phyloP scores from a whole-genome alignment of 345 rosid species.

The Syzygium aromaticum region DNA sequence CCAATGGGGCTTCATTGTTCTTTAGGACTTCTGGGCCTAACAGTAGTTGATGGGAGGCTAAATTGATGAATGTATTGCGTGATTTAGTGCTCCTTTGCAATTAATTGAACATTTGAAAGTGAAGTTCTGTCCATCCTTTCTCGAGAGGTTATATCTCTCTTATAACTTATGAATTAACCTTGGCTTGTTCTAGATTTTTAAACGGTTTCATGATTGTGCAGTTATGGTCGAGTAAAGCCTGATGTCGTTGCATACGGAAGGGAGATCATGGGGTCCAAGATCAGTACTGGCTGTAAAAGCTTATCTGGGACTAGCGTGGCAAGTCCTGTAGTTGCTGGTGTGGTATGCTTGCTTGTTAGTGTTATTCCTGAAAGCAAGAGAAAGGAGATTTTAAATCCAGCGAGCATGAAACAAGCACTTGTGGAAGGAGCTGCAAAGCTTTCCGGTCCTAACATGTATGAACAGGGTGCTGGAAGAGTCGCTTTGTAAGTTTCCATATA shows the following conservation, averaged over 20 bases:
- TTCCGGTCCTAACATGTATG: slow-evolving; percentile 89
- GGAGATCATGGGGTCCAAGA: slow-evolving; percentile 96
- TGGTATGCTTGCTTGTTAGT: slow-evolving; percentile 91
- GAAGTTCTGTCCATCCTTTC: background rate
- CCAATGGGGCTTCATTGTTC: background rate
- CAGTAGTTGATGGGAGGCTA: background rate
- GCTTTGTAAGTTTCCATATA: slow-evolving; percentile 55
- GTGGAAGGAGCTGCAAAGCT: slow-evolving; percentile 99
- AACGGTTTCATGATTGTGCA: slow-evolving; percentile 15
- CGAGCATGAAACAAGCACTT: slow-evolving; percentile 98
- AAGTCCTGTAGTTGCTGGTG: slow-evolving; percentile 99
- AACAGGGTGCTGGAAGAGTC: slow-evolving; percentile 98
- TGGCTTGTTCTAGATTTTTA: background rate
- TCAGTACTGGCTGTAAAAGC: slow-evolving; percentile 94
- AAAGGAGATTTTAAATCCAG: slow-evolving; percentile 75
- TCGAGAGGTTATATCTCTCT: background rate
- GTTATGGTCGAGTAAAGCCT: slow-evolving; percentile 94
- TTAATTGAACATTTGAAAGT: background rate
- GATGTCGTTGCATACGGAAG: slow-evolving; percentile 97
- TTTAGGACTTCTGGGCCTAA: background rate
- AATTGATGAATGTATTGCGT: background rate
- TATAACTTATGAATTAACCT: background rate
- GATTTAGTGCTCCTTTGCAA: background rate
- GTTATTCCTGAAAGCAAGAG: slow-evolving; percentile 63
- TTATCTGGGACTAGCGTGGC: slow-evolving; percentile 98